Evolutionary conservation across 306 rosid species (phyloP), one percentile per base, ranked within the genome.

Genomic region (Pyrus bretschneideri): DNA sequence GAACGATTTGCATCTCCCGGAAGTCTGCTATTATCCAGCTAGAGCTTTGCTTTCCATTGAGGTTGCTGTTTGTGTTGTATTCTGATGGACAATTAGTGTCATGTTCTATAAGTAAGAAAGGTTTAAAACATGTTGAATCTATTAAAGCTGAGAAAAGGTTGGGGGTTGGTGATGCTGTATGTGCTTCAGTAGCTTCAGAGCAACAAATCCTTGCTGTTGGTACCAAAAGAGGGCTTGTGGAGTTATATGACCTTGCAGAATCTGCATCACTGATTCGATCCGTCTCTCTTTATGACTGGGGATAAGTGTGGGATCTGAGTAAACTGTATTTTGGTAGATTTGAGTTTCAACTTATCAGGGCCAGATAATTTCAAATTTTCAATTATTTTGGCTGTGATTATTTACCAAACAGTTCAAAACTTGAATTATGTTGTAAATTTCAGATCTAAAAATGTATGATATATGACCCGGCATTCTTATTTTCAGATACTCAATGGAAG

Each of bases 141-240:
- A 92, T 95, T 81, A 89, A 88, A 87, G 91, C 91, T 76, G 98
- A 90, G 83, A 88, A 83, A 79, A 76, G 75, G 49, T 75, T 95
- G 78, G 89, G 91, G 78, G 86, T 87, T 85, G 87, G 81, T 74
- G 98, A 95, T 85, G 98, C 92, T 75, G 93, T 90, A 67, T 92
- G 96, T 82, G 83, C 88, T 81, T 95, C 98, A 60, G 91, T 83
- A 42, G 95, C 98, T 78, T 76, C 83, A 22, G 94, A 85, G 77
- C 98, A 90, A 91, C 95, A 89, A 74, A 90, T 95, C 78, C 96
- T 95, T 78, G 97, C 98, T 75, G 97, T 95, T 79, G 98, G 98
- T 80, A 92, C 97, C 79, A 88, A 84, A 84, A 87, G 95, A 90
- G 98, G 96, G 75, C 81, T 75, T 75, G 96, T 92, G 76, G 98